Conservation (phyloP, 2,329 filamentous ascomycete genomes). For the Pseudogymnoascus sp. region DNA sequence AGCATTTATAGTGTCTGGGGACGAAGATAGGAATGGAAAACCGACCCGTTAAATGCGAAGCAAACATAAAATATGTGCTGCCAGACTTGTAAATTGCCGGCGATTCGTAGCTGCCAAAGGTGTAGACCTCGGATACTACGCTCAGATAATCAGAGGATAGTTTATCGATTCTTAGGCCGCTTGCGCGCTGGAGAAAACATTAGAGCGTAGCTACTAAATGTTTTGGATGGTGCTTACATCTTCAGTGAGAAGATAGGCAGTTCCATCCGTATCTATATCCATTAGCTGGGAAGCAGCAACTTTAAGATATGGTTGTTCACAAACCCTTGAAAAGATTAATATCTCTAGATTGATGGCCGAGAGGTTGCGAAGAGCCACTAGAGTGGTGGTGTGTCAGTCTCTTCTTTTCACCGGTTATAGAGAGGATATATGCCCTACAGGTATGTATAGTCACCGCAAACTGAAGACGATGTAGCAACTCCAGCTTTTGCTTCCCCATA, state of each 20-base stretch:
- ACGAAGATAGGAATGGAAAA: slow-evolving; percentile 11
- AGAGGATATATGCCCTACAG: slow-evolving; percentile 20
- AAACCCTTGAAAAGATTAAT: slow-evolving; percentile 26
- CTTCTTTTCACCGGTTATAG: neutral
- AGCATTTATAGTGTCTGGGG: neutral
- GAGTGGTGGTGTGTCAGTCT: slow-evolving; percentile 11
- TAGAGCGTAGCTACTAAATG: slow-evolving; percentile 34
- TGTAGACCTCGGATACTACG: slow-evolving; percentile 40
- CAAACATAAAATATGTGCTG: slow-evolving; percentile 58
- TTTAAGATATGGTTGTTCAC: neutral
- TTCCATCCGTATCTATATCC: slow-evolving; percentile 49
- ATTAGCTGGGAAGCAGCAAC: neutral
- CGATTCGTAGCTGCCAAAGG: slow-evolving; percentile 46
- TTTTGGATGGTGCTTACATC: slow-evolving; percentile 39
- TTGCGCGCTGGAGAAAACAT: slow-evolving; percentile 36
- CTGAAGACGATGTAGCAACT: slow-evolving; percentile 48
- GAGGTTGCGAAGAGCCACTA: slow-evolving; percentile 24
- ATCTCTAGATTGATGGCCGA: slow-evolving; percentile 28
- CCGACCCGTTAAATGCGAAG: slow-evolving; percentile 43
- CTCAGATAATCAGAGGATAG: slow-evolving; percentile 50
- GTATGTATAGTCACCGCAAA: slow-evolving; percentile 54
- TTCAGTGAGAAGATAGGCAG: slow-evolving; percentile 53
- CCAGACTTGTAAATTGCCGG: slow-evolving; percentile 55
- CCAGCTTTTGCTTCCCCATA: slow-evolving; percentile 59
- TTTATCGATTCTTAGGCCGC: slow-evolving; percentile 49